Evolutionary conservation across 305 asterid genomes (phyloP).

Genomic region (Solanum hybrid): DNA sequence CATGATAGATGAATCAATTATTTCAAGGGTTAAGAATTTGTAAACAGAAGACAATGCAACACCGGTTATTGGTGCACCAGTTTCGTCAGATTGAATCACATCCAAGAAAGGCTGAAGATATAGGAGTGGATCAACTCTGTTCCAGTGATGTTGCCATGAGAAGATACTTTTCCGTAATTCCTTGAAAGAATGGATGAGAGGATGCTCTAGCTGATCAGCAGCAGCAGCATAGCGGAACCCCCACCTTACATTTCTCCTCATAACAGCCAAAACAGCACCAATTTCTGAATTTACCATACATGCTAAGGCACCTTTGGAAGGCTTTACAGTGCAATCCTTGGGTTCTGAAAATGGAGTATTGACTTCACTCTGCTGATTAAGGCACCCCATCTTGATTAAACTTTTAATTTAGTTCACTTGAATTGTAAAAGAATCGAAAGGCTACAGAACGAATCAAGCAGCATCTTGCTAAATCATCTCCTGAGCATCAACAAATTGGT

Average conservation of each 20-base stretch:
- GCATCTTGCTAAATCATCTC: neutral
- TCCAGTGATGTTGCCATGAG: constrained; percentile 76
- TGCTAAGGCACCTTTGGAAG: constrained; percentile 69
- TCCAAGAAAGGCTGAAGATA: constrained; percentile 89
- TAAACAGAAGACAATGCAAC: constrained; percentile 88
- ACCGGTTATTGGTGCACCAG: constrained; percentile 96
- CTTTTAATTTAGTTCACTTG: constrained; percentile 2
- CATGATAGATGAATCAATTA: constrained; percentile 65
- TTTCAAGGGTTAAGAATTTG: constrained; percentile 74
- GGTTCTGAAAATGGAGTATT: constrained; percentile 39
- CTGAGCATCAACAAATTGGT: constrained; percentile 1
- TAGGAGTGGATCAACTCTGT: constrained; percentile 58
- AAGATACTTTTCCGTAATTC: constrained; percentile 76
- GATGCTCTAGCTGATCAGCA: constrained; percentile 79
- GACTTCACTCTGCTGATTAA: constrained; percentile 32
- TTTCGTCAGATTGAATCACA: constrained; percentile 89
- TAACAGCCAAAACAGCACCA: constrained; percentile 93
- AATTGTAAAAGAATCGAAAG: neutral
- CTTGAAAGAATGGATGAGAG: constrained; percentile 75
- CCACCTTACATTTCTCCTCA: constrained; percentile 99
- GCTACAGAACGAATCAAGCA: neutral
- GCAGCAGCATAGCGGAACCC: constrained; percentile 72
- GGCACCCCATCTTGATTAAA: constrained; percentile 39
- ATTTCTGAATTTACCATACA: constrained; percentile 91
- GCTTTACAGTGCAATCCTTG: constrained; percentile 27